phyloP scores from a whole-genome alignment of 2,329 filamentous ascomycete genomes.

The Diaporthe ilicicola region DNA sequence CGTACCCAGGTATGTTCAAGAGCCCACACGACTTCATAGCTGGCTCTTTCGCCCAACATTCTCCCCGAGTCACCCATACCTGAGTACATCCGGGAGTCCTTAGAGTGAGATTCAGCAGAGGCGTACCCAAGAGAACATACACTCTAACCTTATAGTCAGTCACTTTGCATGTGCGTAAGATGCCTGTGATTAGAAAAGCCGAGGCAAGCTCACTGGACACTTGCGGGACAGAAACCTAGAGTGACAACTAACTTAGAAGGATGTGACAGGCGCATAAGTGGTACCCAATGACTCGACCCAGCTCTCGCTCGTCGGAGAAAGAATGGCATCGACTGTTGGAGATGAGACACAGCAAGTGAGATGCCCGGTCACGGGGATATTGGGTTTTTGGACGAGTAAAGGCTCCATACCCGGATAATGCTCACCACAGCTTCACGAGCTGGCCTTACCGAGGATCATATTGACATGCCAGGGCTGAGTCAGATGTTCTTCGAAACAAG shows the following conservation, averaged over 20 bases:
- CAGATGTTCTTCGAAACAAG: constrained; percentile 16
- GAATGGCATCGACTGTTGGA: not conserved
- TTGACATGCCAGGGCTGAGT: constrained; percentile 12
- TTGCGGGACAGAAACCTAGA: not conserved
- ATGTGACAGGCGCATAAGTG: not conserved
- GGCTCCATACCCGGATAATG: not conserved
- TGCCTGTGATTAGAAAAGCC: not conserved
- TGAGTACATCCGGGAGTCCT: too few species aligned
- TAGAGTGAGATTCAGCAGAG: too few species aligned
- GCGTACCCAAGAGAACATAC: too few species aligned
- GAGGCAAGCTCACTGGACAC: not conserved
- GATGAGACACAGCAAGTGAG: constrained; percentile 4
- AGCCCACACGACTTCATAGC: too few species aligned
- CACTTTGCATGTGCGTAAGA: not conserved
- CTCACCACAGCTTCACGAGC: not conserved
- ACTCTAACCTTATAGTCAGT: not conserved
- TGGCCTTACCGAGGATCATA: constrained; percentile 11
- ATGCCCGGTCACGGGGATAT: not conserved
- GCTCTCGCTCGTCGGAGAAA: too few species aligned
- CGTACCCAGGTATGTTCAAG: too few species aligned
- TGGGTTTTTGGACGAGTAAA: not conserved
- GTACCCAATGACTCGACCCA: not conserved
- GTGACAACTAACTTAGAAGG: not conserved
- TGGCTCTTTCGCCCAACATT: too few species aligned
- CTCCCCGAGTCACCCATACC: too few species aligned